Evolutionary conservation across 2,329 filamentous ascomycete genomes (phyloP).

Genomic region (Aspergillus pseudoviridinutans): DNA sequence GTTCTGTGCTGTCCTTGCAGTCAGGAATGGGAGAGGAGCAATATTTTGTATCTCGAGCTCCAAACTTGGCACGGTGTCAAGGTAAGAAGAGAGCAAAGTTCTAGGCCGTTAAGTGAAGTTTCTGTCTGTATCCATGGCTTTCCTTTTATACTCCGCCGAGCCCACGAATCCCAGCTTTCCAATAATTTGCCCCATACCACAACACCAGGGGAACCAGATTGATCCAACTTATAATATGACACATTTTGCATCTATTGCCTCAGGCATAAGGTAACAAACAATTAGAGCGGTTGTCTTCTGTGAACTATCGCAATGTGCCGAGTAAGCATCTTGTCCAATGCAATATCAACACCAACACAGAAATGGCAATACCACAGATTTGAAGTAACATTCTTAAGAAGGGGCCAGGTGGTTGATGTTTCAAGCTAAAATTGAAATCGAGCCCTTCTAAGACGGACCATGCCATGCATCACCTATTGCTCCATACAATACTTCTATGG

Average conservation of each 20-base stretch:
- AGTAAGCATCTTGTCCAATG: neutral
- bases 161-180: neutral
- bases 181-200: neutral
- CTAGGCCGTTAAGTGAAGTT: neutral
- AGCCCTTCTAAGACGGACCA: neutral
- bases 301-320: neutral
- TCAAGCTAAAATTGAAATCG: neutral
- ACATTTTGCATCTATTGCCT: neutral
- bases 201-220: neutral
- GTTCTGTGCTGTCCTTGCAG: neutral
- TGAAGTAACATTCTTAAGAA: neutral
- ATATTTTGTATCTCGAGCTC: neutral
- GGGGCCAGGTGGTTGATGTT: neutral
- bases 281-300: neutral
- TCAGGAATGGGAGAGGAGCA: neutral
- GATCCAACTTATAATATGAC: neutral
- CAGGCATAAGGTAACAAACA: neutral
- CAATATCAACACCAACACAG: neutral
- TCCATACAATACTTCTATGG: neutral
- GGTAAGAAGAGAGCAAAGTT: conserved; percentile 1
- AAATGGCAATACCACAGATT: neutral
- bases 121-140: neutral
- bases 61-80: neutral
- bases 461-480: neutral
- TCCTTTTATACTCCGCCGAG: neutral